phyloP scores from a whole-genome alignment of 2,329 filamentous ascomycete species.

The Ascochyta clinopodiicola region DNA sequence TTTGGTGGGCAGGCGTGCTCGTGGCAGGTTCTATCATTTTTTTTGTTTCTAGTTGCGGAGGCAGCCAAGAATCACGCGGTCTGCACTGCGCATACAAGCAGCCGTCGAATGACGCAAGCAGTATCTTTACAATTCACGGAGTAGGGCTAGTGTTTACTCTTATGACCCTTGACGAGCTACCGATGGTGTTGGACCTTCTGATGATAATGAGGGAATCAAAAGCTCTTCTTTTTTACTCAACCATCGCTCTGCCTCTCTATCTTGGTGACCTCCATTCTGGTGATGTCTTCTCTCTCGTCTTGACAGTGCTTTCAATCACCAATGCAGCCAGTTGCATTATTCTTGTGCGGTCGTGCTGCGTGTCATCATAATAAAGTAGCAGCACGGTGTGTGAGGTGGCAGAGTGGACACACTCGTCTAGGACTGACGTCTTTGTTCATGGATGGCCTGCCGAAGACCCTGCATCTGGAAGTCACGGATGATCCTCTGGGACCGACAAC shows the following conservation, averaged over 20 bases:
- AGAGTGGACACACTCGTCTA: not conserved
- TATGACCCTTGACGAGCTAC: slow-evolving; percentile 25
- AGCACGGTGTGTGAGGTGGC: not conserved
- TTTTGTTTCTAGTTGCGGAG: slow-evolving; percentile 33
- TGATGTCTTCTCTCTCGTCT: not conserved
- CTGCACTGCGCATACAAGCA: slow-evolving; percentile 12
- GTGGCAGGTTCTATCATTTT: slow-evolving; percentile 27
- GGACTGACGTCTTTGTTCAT: not conserved
- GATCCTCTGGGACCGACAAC: not conserved
- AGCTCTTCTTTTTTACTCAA: slow-evolving; percentile 41
- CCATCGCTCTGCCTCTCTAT: not conserved
- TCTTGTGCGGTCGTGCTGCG: too few species aligned
- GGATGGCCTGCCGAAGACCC: slow-evolving; percentile 6
- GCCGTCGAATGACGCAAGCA: slow-evolving; percentile 8
- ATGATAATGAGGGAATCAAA: slow-evolving; percentile 50
- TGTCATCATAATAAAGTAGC: not conserved
- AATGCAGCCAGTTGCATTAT: not conserved
- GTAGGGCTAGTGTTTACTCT: slow-evolving; percentile 36
- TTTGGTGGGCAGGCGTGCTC: slow-evolving; percentile 29
- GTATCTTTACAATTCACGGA: slow-evolving; percentile 18
- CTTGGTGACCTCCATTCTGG: not conserved
- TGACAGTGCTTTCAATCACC: not conserved
- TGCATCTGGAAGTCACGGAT: not conserved
- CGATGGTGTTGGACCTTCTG: slow-evolving; percentile 34
- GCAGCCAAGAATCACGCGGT: slow-evolving; percentile 20